phyloP scores from a whole-genome alignment of 805 yeast species.

The Barnettozyma wickerhamii region DNA sequence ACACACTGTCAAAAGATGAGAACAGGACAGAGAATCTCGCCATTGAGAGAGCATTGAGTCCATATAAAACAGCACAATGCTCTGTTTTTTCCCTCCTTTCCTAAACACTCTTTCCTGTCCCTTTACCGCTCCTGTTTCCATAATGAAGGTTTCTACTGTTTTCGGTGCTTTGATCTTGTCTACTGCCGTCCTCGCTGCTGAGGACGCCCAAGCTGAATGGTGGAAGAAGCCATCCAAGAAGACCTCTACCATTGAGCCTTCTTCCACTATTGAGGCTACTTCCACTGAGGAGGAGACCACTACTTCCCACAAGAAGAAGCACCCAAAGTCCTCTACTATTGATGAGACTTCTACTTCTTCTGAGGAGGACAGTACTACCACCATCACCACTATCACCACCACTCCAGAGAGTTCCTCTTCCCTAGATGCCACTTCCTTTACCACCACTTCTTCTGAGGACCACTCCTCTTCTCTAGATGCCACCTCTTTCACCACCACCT shows the following conservation, averaged over 20 bases:
- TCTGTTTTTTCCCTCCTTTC: too few relatives aligned
- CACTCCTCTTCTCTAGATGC: not conserved
- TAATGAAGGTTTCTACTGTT: conserved; percentile 5
- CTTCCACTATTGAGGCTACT: too few relatives aligned
- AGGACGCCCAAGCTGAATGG: conserved; percentile 4
- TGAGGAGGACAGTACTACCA: not conserved
- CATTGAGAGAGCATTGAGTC: too few relatives aligned
- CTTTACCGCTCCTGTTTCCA: not conserved
- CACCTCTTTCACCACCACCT: not conserved
- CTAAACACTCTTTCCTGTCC: not conserved
- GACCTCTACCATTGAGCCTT: conserved; percentile 3
- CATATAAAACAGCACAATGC: too few relatives aligned
- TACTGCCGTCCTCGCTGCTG: conserved; percentile 1
- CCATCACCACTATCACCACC: not conserved
- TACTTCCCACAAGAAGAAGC: too few relatives aligned
- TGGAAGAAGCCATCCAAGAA: conserved; percentile 2
- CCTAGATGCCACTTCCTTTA: not conserved
- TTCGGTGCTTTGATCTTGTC: conserved; percentile 4
- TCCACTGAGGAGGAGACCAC: not conserved
- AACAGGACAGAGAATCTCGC: too few relatives aligned
- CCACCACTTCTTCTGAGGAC: not conserved
- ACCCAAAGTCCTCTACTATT: not conserved
- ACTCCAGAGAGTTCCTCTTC: not conserved
- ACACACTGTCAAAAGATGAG: too few relatives aligned
- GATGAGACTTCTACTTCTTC: not conserved